These are phyloP conservation scores for Phytophthora pluvialis DNA, from an alignment of 352 stramenopile species.

Conservation along the genomic window DNA sequence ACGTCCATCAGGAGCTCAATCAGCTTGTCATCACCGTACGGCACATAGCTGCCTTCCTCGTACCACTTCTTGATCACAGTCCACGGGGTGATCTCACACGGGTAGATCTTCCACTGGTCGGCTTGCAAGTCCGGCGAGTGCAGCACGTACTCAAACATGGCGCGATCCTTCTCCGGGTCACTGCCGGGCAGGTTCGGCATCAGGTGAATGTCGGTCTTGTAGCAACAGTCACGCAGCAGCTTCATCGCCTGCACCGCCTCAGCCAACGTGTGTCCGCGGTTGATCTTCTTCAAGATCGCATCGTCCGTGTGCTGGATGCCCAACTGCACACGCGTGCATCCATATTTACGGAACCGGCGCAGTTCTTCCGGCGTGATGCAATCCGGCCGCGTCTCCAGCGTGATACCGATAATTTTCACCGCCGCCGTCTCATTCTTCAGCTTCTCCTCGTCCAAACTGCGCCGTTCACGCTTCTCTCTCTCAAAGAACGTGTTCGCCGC, in stretches of 20 bases:
- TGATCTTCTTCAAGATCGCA: slow-evolving; percentile 91
- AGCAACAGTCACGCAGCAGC: slow-evolving; percentile 92
- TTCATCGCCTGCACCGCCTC: slow-evolving; percentile 80
- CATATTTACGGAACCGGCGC: slow-evolving; percentile 82
- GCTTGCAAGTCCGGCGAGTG: slow-evolving; percentile 90
- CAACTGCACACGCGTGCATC: slow-evolving; percentile 89
- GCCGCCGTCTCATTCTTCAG: slow-evolving; percentile 83
- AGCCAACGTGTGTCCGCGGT: slow-evolving; percentile 81
- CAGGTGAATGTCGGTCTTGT: slow-evolving; percentile 94
- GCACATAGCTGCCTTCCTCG: slow-evolving; percentile 87
- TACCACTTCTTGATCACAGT: slow-evolving; percentile 93
- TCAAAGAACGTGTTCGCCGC: slow-evolving; percentile 93
- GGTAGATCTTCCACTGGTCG: slow-evolving; percentile 97
- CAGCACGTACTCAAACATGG: slow-evolving; percentile 93
- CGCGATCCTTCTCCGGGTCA: slow-evolving; percentile 77
- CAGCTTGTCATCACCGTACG: slow-evolving; percentile 89
- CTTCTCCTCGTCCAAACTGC: slow-evolving; percentile 89
- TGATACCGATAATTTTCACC: slow-evolving; percentile 93
- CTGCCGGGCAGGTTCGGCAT: slow-evolving; percentile 94
- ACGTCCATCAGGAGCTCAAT: slow-evolving; percentile 91
- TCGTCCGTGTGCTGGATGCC: slow-evolving; percentile 94
- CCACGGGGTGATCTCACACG: slow-evolving; percentile 93
- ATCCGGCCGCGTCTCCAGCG: slow-evolving; percentile 90
- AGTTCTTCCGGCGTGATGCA: slow-evolving; percentile 91
- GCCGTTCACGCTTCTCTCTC: slow-evolving; percentile 65